These are phyloP conservation scores for Thermothielavioides terrestris DNA, from an alignment of 495 filamentous ascomycete genomes.

Conservation along the genomic window DNA sequence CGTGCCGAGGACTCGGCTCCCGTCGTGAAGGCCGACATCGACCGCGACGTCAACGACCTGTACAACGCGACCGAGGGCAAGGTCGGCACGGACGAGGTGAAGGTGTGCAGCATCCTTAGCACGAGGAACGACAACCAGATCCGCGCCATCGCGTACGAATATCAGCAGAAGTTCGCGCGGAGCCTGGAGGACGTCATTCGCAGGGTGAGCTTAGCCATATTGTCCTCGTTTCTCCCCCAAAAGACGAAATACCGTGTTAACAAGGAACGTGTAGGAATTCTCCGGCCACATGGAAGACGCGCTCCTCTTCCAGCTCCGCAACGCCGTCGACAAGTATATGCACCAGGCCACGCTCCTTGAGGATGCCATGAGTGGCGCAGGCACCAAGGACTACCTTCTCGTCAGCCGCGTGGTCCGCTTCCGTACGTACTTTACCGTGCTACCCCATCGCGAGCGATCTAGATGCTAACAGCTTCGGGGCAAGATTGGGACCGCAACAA, in stretches of 20 bases:
- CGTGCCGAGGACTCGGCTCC: slow-evolving; percentile 69
- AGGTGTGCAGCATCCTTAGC: slow-evolving; percentile 68
- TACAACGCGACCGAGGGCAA: slow-evolving; percentile 64
- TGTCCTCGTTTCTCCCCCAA: too few relatives aligned
- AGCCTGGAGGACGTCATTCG: slow-evolving; percentile 63
- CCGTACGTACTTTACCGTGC: slow-evolving; percentile 21
- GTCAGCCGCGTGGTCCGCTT: slow-evolving; percentile 60
- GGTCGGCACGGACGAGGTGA: slow-evolving; percentile 62
- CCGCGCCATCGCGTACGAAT: slow-evolving; percentile 65
- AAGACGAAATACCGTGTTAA: slow-evolving; percentile 1
- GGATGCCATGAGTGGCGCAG: slow-evolving; percentile 74
- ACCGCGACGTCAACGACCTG: slow-evolving; percentile 61
- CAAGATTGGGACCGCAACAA: slow-evolving; percentile 63
- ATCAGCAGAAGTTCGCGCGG: slow-evolving; percentile 54
- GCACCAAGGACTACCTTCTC: slow-evolving; percentile 79
- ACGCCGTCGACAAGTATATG: slow-evolving; percentile 69
- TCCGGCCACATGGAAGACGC: slow-evolving; percentile 88
- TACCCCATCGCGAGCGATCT: not conserved
- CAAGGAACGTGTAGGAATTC: slow-evolving; percentile 49
- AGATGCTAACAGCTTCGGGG: not conserved
- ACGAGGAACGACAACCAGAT: slow-evolving; percentile 68
- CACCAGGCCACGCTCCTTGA: slow-evolving; percentile 74
- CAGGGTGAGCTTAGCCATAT: slow-evolving; percentile 40
- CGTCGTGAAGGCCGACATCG: slow-evolving; percentile 58
- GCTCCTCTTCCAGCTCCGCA: slow-evolving; percentile 66